Evolutionary conservation across 208 protist genomes (phyloP).

Genomic region (Trichomonas tenax): DNA sequence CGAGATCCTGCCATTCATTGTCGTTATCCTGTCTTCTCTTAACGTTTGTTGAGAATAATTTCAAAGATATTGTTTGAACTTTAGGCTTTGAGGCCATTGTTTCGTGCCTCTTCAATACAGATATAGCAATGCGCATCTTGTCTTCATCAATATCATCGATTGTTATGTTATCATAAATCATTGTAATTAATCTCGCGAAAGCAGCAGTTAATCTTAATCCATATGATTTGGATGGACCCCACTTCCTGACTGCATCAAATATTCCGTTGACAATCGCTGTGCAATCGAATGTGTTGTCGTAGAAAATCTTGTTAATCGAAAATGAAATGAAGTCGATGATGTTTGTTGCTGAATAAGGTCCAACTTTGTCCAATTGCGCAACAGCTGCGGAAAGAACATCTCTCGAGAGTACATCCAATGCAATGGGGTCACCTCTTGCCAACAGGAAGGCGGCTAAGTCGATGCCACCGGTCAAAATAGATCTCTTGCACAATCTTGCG

Average conservation of each 20-base stretch:
- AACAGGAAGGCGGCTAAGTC: neutral
- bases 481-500: neutral
- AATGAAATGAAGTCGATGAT: neutral
- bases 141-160: neutral
- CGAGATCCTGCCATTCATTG: neutral
- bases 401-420: neutral
- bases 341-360: neutral
- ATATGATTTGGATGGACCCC: neutral
- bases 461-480: neutral
- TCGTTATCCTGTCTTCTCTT: neutral
- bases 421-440: neutral
- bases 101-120: neutral
- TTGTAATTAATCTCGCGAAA: neutral
- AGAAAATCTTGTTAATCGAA: neutral
- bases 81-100: neutral
- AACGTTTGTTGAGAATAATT: neutral
- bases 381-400: neutral
- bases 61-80: neutral
- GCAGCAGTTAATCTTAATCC: neutral
- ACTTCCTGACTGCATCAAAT: neutral
- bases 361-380: neutral
- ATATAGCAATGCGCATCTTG: neutral
- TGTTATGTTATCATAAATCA: neutral
- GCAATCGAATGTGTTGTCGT: neutral
- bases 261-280: neutral